Evolutionary conservation across 768 basidiomycete genomes (phyloP), one percentile per base, ranked within the genome.

Genomic region (Leccinum longicurvipes): DNA sequence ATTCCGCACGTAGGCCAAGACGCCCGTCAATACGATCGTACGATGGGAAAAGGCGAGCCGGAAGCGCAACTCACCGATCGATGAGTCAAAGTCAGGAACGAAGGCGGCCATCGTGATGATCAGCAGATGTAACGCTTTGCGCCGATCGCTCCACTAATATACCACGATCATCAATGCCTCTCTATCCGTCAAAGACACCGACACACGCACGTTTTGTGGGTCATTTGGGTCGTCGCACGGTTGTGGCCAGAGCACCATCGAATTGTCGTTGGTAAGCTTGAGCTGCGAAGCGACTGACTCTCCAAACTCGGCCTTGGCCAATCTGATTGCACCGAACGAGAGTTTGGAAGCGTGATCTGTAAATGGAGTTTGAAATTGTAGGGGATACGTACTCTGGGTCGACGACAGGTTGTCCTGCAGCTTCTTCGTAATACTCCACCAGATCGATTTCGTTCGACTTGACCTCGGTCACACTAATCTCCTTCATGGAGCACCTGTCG

Each of bases 331-430:
- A 51, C 7, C 47, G 15, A 7, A 27, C 46, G 21, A 57, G 24
- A 24, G 3, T 29, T 15, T 15, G 6, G 17, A 14, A 17, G 15
- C 11, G 7, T 17, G 19, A 3, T 11, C 12, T 4, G 39, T 41
- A 41, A 41, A 21, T 21, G 19, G 5, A 41, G 14, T 28, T 14
- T 27, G 17, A 8, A 34, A 14, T 9, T 9, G 7, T 4, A 19
- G 5, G 3, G 10, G 8, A 31, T 29, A 76, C 81, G 21, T 55
- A 83, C 85, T 74, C 70, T 12, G 84, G 84, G 66, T 87, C 84
- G 12, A 87, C 72, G 50, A 86, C 81, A 41, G 86, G 70, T 19
- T 84, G 75, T 10, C 85, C 85, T 1, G 82, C 83, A 56, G 74
- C 72, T 11, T 74, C 66, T 58, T 86, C 83, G 47, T 85, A 83